Percentiles rank a stretch among this genome's conserved stretches.
Evolutionary conservation across 1,139 yeast genomes (phyloP).

Genomic region (Hyphopichia buzzinii): DNA sequence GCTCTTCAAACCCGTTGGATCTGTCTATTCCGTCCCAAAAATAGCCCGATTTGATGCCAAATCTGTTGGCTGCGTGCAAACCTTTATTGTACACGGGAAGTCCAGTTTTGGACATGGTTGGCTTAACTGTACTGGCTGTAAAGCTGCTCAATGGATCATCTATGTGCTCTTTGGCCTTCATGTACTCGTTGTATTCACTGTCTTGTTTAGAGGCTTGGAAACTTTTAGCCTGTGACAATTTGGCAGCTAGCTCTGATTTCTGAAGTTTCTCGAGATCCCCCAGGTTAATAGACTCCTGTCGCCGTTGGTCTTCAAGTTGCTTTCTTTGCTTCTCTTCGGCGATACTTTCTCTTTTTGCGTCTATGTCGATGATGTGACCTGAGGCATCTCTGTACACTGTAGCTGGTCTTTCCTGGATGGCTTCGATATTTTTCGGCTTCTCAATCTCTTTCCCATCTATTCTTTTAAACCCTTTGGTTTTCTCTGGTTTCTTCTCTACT

Average conservation of each 20-base stretch:
- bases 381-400: slow-evolving; percentile 42
- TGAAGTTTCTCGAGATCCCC: slow-evolving; percentile 47
- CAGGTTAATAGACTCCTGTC: slow-evolving; percentile 9
- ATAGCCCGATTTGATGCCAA: slow-evolving; percentile 72
- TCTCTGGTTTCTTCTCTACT: slow-evolving; percentile 12
- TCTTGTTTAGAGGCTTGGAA: slow-evolving; percentile 35
- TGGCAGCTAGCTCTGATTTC: slow-evolving; percentile 40
- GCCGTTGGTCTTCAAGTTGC: slow-evolving; percentile 19
- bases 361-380: slow-evolving; percentile 38
- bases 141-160: slow-evolving; percentile 73
- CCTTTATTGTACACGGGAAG: slow-evolving; percentile 43
- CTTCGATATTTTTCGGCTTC: slow-evolving; percentile 1
- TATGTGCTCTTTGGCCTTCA: slow-evolving; percentile 33
- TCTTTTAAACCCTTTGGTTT: slow-evolving; percentile 35
- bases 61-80: slow-evolving; percentile 64
- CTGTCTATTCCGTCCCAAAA: slow-evolving; percentile 95
- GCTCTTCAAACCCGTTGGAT: slow-evolving; percentile 82
- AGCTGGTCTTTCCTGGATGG: slow-evolving; percentile 2
- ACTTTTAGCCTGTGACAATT: slow-evolving; percentile 24
- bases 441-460: slow-evolving; percentile 27
- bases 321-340: slow-evolving; percentile 33
- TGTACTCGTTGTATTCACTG: slow-evolving; percentile 31
- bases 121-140: slow-evolving; percentile 13
- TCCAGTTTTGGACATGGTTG: slow-evolving; percentile 33
- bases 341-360: slow-evolving; percentile 19